Base-by-base conservation (phyloP, 129 eudicot genomes). In the Solidago caesia region DNA sequence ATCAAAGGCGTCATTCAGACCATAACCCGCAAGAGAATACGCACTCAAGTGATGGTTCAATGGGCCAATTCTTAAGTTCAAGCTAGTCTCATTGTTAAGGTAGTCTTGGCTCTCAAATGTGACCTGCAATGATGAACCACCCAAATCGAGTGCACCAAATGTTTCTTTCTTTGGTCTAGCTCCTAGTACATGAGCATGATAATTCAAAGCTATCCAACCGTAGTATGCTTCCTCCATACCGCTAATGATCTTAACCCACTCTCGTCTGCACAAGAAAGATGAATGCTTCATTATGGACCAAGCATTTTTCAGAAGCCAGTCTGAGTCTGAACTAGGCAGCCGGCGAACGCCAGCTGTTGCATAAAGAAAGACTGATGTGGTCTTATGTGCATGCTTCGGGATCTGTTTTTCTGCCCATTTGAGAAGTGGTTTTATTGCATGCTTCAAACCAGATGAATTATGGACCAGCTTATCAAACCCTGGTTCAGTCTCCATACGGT, bases 321-420 rank as follows among this genome's bases (percentile, higher is more conserved):
- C 89, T 1, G 99, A 91, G 76, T 95, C 99, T 11, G 96, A 77
- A 65, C 81, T 78, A 33, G 96, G 99, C 67, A 95, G 79, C 79
- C 99, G 86, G 15, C 99, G 97, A 64, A 95, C 96, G 6, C 99
- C 99, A 56, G 97, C 99, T 68, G 99, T 95, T 44, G 99, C 99
- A 66, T 95, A 91, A 49, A 95, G 91, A 70, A 87, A 95, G 7
- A 95, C 86, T 10, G 91, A 88, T 33, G 99, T 91, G 3, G 91
- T 65, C 84, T 85, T 95, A 63, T 95, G 99, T 16, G 97, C 86
- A 47, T 75, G 81, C 52, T 75, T 74, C 4, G 99, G 99, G 52
- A 95, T 95, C 72, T 95, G 97, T 81, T 91, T 89, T 81, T 87
- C 87, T 12, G 99, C 97, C 99, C 99, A 91, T 55, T 52, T 71